phyloP scores from a whole-genome alignment of 2,329 filamentous ascomycete genomes.

The Neoarthrinium moseri region DNA sequence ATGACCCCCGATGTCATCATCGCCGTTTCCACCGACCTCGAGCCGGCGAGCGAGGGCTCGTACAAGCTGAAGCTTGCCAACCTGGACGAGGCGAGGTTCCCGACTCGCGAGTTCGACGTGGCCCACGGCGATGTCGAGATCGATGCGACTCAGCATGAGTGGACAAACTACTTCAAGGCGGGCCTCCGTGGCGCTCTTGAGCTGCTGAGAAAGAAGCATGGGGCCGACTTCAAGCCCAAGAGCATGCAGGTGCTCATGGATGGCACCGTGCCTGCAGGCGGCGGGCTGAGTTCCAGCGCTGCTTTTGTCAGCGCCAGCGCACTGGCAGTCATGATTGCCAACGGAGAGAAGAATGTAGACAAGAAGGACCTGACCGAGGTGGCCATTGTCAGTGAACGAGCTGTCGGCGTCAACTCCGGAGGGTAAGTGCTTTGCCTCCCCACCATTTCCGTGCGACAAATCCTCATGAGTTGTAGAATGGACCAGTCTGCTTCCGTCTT shows the following conservation, averaged over 20 bases:
- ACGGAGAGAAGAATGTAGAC: conserved; percentile 74
- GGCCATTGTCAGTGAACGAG: conserved; percentile 89
- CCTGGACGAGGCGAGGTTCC: conserved; percentile 72
- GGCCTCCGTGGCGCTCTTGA: conserved; percentile 80
- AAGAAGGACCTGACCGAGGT: conserved; percentile 92
- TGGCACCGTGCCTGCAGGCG: conserved; percentile 87
- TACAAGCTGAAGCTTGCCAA: conserved; percentile 79
- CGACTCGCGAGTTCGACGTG: conserved; percentile 71
- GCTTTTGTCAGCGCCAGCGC: conserved; percentile 91
- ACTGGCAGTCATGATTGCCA: conserved; percentile 82
- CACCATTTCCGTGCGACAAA: neutral
- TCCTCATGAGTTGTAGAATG: conserved; percentile 66
- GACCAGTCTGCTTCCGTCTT: conserved; percentile 97
- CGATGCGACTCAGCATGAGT: conserved; percentile 82
- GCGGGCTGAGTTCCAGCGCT: conserved; percentile 89
- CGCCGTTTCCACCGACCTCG: conserved; percentile 62
- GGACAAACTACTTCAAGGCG: conserved; percentile 98
- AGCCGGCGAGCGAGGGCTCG: conserved; percentile 45
- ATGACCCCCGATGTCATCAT: conserved; percentile 89
- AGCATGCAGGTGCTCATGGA: conserved; percentile 89
- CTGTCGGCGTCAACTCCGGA: conserved; percentile 94
- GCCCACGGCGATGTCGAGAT: conserved; percentile 69
- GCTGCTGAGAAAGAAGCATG: conserved; percentile 67
- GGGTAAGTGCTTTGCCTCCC: conserved; percentile 60
- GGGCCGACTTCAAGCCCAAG: conserved; percentile 60